A percentile compares a stretch with the other conserved stretches of the same genome.
phyloP scores from a whole-genome alignment of 805 yeast genomes.

The Ogataea wickerhamii region DNA sequence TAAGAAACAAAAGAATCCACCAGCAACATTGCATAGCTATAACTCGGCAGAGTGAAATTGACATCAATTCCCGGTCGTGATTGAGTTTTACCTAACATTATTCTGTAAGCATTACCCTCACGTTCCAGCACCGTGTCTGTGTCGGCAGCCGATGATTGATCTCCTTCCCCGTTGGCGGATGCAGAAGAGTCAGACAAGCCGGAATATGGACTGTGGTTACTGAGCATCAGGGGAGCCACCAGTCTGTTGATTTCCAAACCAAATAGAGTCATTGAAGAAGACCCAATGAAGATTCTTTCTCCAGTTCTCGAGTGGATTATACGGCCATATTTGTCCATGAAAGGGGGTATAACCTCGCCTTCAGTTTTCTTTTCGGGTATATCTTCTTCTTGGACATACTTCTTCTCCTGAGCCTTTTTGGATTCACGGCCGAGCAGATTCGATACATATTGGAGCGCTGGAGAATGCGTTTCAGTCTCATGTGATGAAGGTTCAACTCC shows the following conservation, averaged over 20 bases:
- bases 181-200: constrained; percentile 11
- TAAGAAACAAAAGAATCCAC: constrained; percentile 75
- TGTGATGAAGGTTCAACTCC: too few relatives aligned
- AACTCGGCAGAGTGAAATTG: constrained; percentile 70
- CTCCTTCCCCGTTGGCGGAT: background rate
- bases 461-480: background rate
- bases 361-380: constrained; percentile 12
- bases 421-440: background rate
- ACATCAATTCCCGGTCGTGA: constrained; percentile 66
- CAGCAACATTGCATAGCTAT: constrained; percentile 68
- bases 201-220: constrained; percentile 8
- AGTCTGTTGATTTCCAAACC: constrained; percentile 69
- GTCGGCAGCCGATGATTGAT: constrained; percentile 1
- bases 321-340: constrained; percentile 67
- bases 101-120: constrained; percentile 73
- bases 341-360: constrained; percentile 63
- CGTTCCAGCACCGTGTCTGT: constrained; percentile 60
- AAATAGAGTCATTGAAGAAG: constrained; percentile 78
- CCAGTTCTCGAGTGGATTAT: constrained; percentile 73
- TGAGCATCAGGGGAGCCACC: constrained; percentile 24
- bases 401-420: background rate
- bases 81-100: constrained; percentile 63
- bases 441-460: background rate
- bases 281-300: constrained; percentile 71
- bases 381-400: background rate